Base-by-base conservation (phyloP, 2,329 filamentous ascomycete species). In the Xenoacremonium recifei region DNA sequence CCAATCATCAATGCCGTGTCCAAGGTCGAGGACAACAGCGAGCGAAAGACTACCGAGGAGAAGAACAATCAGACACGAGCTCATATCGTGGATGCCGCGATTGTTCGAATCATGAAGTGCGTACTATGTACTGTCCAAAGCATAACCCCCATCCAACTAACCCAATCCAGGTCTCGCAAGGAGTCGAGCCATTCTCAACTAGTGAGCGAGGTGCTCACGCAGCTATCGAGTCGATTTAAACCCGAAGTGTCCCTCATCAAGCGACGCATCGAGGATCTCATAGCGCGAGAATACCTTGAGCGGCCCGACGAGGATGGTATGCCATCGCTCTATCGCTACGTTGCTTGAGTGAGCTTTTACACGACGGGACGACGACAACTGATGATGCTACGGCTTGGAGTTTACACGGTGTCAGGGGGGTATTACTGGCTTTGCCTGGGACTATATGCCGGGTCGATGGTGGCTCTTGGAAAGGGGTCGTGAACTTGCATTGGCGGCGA, bases 41-140 rank as follows among this genome's bases (percentile, higher is more conserved):
- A 86, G 64, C 71, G 82, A 35, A 82, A 80, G 64, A 80, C 80
- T 38, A 92, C 87, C 0, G 84, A 90, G 62, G 79, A 84, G 55
- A 87, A 85, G 72, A 89, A 87, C 51, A 80, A 87, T 53, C 82
- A 88, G 60, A 82, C 79, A 17, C 73, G 87, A 49, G 77, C 76
- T 33, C 83, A 86, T 59, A 78, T 85, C 30, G 80, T 90, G 18
- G 87, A 92, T 57, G 86, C 87, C 6, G 85, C 85, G 4, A 75
- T 92, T 51, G 87, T 91, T 45, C 76, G 87, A 37, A 90, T 90
- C 57, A 91, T 91, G 87, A 92, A 92, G 85, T 90, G 77, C 35
- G 82, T 77, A 12, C 21, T 25, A 9, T n/a, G 21, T 7, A 11
- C 3, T 17, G 23, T 5, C 16, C 15, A 18, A 11, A 39, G 31